Evolutionary conservation across 2,329 filamentous ascomycete species (phyloP).

Genomic region (Mycogone perniciosa): DNA sequence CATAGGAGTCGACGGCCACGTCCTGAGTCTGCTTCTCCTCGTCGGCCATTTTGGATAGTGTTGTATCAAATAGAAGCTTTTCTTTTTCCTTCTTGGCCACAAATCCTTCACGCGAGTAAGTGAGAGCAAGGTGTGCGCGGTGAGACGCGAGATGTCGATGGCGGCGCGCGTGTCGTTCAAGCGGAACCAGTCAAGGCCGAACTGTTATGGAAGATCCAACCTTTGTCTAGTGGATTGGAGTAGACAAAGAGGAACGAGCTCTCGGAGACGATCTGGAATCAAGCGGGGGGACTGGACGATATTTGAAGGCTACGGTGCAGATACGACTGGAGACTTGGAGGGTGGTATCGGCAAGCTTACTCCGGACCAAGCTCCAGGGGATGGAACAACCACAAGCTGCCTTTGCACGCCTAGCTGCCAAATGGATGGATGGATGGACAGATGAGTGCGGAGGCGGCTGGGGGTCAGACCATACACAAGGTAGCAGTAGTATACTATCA

Average conservation of each 20-base stretch:
- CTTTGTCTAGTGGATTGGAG: neutral
- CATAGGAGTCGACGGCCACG: conserved; percentile 14
- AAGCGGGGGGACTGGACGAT: conserved; percentile 11
- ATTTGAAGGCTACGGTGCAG: conserved; percentile 12
- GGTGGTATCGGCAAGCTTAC: conserved; percentile 15
- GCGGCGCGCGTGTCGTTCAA: conserved; percentile 7
- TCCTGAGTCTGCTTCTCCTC: conserved; percentile 19
- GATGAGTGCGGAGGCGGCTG: conserved; percentile 11
- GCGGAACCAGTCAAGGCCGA: conserved; percentile 3
- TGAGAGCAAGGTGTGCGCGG: neutral
- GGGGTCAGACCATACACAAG: conserved; percentile 6
- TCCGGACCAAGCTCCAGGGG: conserved; percentile 12
- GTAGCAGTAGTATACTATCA: neutral
- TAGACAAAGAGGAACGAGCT: conserved; percentile 5
- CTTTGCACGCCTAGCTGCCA: neutral
- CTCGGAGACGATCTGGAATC: conserved; percentile 3
- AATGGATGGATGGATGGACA: conserved; percentile 12
- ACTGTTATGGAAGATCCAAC: neutral
- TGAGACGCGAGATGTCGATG: conserved; percentile 2
- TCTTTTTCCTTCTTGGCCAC: neutral
- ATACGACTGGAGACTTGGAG: conserved; percentile 11
- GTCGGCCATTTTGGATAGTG: conserved; percentile 20
- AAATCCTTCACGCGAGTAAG: neutral
- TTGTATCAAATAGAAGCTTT: neutral
- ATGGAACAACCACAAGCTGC: conserved; percentile 9